Conservation (phyloP, 169 alveolate genomes). For the Cryptosporidium bovis region DNA sequence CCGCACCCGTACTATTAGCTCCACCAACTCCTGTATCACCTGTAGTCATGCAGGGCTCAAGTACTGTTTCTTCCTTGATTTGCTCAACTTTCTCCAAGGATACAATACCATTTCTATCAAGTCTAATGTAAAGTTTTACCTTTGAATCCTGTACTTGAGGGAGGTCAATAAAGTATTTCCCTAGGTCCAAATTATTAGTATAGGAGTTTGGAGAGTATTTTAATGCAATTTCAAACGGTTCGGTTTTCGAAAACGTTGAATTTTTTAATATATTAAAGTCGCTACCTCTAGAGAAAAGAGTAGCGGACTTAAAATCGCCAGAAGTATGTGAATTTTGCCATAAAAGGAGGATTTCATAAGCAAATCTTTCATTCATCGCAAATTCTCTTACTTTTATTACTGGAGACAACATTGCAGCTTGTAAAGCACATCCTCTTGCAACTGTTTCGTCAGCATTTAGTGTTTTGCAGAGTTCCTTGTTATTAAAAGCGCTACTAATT, state of each 20-base stretch:
- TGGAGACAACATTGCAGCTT: constrained; percentile 91
- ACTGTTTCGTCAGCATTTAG: constrained; percentile 96
- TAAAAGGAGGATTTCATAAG: constrained; percentile 81
- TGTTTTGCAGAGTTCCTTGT: constrained; percentile 88
- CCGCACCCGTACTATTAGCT: neutral
- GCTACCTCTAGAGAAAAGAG: constrained; percentile 79
- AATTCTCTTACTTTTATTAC: constrained; percentile 85
- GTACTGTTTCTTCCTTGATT: constrained; percentile 80
- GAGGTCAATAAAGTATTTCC: constrained; percentile 47
- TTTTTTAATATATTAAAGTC: constrained; percentile 82
- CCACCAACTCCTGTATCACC: neutral
- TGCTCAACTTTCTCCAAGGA: constrained; percentile 79
- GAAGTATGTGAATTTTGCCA: constrained; percentile 80
- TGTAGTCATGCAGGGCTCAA: constrained; percentile 77
- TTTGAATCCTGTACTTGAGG: constrained; percentile 78
- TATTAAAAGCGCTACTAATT: constrained; percentile 87
- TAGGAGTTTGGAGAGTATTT: constrained; percentile 75
- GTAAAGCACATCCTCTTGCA: constrained; percentile 97
- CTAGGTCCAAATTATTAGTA: constrained; percentile 25
- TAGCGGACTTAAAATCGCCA: constrained; percentile 76
- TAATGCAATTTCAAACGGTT: constrained; percentile 82
- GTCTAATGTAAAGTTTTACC: constrained; percentile 79
- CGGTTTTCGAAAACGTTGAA: constrained; percentile 81
- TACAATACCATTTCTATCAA: constrained; percentile 80
- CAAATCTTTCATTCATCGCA: constrained; percentile 83